These are phyloP conservation scores for Nothophoma quercina DNA, from an alignment of 2,329 filamentous ascomycete species.

Conservation along the genomic window DNA sequence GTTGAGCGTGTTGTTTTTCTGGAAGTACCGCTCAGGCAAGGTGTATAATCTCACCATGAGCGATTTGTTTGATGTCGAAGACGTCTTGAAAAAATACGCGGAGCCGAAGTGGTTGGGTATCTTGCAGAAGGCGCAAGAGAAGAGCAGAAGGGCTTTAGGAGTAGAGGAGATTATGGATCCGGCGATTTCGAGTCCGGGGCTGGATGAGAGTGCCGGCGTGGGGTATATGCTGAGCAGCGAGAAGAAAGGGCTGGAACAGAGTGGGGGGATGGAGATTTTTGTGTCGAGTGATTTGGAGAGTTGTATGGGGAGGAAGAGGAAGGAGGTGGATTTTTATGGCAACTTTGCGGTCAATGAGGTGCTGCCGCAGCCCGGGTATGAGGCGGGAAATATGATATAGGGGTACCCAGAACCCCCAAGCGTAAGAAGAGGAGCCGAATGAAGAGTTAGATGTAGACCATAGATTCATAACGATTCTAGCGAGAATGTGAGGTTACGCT, in stretches of 20 bases:
- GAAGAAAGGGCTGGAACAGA: constrained; percentile 43
- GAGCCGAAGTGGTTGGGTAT: constrained; percentile 43
- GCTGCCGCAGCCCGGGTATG: constrained; percentile 42
- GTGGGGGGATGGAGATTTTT: constrained; percentile 48
- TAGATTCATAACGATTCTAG: too few species aligned
- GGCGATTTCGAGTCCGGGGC: constrained; percentile 9
- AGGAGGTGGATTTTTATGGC: constrained; percentile 46
- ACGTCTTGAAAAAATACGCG: constrained; percentile 43
- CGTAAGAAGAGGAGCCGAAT: too few species aligned
- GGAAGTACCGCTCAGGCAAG: constrained; percentile 44
- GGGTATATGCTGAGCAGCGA: constrained; percentile 46
- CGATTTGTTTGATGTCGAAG: constrained; percentile 46
- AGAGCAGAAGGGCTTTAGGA: not conserved
- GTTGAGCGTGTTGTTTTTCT: constrained; percentile 45
- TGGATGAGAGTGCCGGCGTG: constrained; percentile 37
- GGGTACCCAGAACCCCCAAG: too few species aligned
- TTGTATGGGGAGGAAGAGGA: constrained; percentile 38
- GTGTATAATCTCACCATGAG: constrained; percentile 45
- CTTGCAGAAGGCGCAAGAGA: constrained; percentile 10
- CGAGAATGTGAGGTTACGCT: too few species aligned
- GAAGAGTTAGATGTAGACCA: too few species aligned
- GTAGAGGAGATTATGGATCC: constrained; percentile 17
- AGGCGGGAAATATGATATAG: constrained; percentile 42
- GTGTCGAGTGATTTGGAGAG: constrained; percentile 42
- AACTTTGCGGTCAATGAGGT: constrained; percentile 46